Base-by-base conservation (phyloP, 371 early-diverging fungal species). In the Circinella umbellata region DNA sequence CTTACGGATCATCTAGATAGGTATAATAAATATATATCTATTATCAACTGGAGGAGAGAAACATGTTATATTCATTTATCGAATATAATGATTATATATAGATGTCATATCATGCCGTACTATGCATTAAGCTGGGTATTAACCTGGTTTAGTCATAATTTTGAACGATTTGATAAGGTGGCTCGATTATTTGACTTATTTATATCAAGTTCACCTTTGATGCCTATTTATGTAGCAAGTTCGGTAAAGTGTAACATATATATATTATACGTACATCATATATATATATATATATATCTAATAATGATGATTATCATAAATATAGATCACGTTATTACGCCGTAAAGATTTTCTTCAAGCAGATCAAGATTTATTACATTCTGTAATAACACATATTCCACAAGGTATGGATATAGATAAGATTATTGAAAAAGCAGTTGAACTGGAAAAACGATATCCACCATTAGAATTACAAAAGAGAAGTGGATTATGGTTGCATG, bases 141-240 rank as follows among this genome's bases (percentile, higher is more conserved):
- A 49, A 93, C 95, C 13, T 96, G 96, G 96, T 93, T 88, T 71
- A 89, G 92, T 34, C 96, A 96, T 74, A 91, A 95, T 72, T 68
- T 95, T 48, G 76, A 77, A 36, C 81, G 83, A 69, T 86, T 91
- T 57, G 77, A 75, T 51, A 84, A 83, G 47, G 80, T 91, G 34
- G 77, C 89, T 48, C 86, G 95, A 20, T 73, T 96, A 13, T 93
- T 89, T 72, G 95, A 96, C 71, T 78, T 94, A 42, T 89, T 95
- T 36, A 75, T 96, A 3, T 85, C 90, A 27, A 88, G 87, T 70
- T 86, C 88, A 54, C 92, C 95, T 0, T 76, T 92, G 57, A 91
- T 92, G 89, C 90, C 91, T 0, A 77, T 95, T 0, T 95, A 93
- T 72, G 75, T 90, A 64, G 85, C 93, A 0, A 90, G 92, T 8